Evolutionary conservation across 805 yeast genomes (phyloP), one percentile per base, ranked within the genome.

Genomic region (Suhomyces vadensis): DNA sequence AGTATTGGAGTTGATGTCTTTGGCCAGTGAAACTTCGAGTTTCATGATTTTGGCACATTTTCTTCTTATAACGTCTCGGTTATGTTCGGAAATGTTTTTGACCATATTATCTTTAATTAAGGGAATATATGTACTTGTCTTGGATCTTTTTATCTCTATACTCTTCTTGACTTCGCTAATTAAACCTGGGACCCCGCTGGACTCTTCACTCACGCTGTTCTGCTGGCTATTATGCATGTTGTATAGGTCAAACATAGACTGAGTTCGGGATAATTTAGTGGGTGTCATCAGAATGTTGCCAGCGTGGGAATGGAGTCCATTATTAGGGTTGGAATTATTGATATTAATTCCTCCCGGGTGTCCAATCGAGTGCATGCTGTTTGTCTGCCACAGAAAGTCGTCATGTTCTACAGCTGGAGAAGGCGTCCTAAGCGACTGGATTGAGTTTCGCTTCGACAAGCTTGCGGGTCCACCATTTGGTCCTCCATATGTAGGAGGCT

Each of bases 371-470:
- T 38, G 20, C 39, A 22, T 27, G n/a, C 16, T 21, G 24, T 25
- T 38, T 10, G 29, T 8, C 4, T 50, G 47, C 60, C 65, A 60
- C 35, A 45, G 38, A 43, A 56, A 48, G 19, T 66, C 73, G 20
- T 67, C 71, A 21, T 51, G 42, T 41, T 67, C 72, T 6, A 64
- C 38, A 6, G 65, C 70, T 1, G 72, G 72, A 4, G 71, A 65
- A 7, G 70, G 71, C 1, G 69, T 58, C 44, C 69, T 53, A 31
- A 66, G 46, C 26, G 69, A 57, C 24, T 63, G 67, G 4, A 61
- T 48, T 1, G 69, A 61, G 31, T 47, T 57, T 41, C 57, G 47
- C 37, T 59, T 58, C 7, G 60, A 35, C 22, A 56, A 39, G 35
- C 56, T 51, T 7, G 57, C 57, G 24, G 20, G 33, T 14, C 20